Conservation (phyloP, 2,329 filamentous ascomycete genomes). For the Madurella fahalii region DNA sequence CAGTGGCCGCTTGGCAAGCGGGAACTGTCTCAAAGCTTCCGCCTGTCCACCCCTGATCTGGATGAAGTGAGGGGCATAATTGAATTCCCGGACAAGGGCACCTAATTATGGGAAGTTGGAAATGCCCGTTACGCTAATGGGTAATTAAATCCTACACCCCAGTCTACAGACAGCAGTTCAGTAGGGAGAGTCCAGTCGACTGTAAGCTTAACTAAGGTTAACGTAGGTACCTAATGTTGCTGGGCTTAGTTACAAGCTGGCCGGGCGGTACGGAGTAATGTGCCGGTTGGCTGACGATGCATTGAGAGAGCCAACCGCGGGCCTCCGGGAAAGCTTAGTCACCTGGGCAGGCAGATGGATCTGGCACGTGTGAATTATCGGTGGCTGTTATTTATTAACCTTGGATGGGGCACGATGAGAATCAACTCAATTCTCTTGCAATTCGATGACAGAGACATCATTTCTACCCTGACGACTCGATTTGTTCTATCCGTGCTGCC, state of each 20-base stretch:
- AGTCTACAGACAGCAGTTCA: neutral
- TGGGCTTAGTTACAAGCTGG: too few relatives aligned
- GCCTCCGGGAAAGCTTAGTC: neutral
- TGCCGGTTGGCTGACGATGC: neutral
- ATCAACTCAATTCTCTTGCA: too few relatives aligned
- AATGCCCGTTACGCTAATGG: neutral
- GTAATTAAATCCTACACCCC: neutral
- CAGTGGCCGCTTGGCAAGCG: constrained; percentile 19
- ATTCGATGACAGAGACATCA: too few relatives aligned
- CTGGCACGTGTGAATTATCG: neutral
- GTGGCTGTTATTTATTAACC: neutral
- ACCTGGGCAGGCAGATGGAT: neutral
- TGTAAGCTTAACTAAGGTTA: too few relatives aligned
- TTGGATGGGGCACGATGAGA: too few relatives aligned
- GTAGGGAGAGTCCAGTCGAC: neutral
- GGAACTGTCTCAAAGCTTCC: constrained; percentile 16
- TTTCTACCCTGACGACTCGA: neutral
- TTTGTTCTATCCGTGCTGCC: neutral
- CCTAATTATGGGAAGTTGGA: neutral
- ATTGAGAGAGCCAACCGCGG: neutral
- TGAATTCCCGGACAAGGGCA: too few relatives aligned
- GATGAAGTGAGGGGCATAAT: constrained; percentile 11
- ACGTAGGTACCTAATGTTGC: too few relatives aligned
- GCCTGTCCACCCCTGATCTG: constrained; percentile 11
- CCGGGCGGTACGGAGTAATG: too few relatives aligned